A percentile compares a stretch with the other conserved stretches of the same genome.
These are phyloP conservation scores for Chrysoporthe deuterocubensis DNA, from an alignment of 2,329 filamentous ascomycete genomes.

Conservation along the genomic window DNA sequence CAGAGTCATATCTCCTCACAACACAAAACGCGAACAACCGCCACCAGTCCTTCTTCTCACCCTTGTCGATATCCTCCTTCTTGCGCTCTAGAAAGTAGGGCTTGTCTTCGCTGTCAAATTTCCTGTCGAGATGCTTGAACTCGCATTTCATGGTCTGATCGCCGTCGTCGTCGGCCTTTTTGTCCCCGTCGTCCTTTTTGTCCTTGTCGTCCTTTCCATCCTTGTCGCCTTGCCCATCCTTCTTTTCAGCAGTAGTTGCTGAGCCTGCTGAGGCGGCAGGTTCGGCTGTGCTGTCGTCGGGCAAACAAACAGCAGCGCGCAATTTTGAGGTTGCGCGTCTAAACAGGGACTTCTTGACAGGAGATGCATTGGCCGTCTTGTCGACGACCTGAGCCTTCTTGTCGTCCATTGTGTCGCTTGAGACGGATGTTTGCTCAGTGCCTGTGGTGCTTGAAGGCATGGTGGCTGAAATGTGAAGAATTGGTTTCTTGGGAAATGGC, in stretches of 20 bases:
- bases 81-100: constrained; percentile 37
- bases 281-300: constrained; percentile 1
- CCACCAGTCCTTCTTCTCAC: constrained; percentile 38
- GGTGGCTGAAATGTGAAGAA: not conserved
- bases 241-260: not conserved
- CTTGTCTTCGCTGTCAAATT: constrained; percentile 36
- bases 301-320: constrained; percentile 15
- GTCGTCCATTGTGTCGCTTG: constrained; percentile 22
- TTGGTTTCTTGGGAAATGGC: not conserved
- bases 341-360: constrained; percentile 12
- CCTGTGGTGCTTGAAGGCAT: constrained; percentile 22
- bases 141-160: constrained; percentile 36
- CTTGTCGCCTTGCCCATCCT: constrained; percentile 9
- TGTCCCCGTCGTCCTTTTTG: constrained; percentile 6
- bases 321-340: constrained; percentile 22
- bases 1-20: constrained; percentile 25
- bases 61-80: constrained; percentile 35
- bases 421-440: constrained; percentile 11
- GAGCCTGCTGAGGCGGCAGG: constrained; percentile 8
- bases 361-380: not conserved
- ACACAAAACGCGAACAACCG: constrained; percentile 38
- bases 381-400: constrained; percentile 8
- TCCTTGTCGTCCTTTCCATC: constrained; percentile 18
- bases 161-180: constrained; percentile 30
- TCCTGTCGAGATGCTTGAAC: constrained; percentile 40